Evolutionary conservation across 2,329 filamentous ascomycete species (phyloP).

Genomic region (Talaromyces rugulosus): DNA sequence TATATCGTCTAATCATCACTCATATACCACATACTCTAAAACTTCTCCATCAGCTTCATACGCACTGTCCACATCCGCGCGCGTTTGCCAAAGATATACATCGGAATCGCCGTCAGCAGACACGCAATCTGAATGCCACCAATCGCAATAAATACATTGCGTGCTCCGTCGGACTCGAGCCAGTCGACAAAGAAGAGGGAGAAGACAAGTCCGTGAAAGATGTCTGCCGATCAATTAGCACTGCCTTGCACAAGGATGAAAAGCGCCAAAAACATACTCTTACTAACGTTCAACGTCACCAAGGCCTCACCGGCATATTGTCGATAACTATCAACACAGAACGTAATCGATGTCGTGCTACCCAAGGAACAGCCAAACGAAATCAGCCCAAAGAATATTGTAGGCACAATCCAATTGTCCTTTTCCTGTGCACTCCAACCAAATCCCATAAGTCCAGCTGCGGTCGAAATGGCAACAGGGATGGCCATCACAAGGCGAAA

Average conservation of each 20-base stretch:
- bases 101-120: constrained; percentile 72
- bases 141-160: constrained; percentile 74
- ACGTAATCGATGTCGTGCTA: constrained; percentile 87
- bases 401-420: constrained; percentile 86
- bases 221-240: constrained; percentile 38
- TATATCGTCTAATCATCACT: neutral
- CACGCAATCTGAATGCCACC: constrained; percentile 79
- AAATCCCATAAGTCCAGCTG: constrained; percentile 87
- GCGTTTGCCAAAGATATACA: constrained; percentile 92
- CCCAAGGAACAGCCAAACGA: constrained; percentile 90
- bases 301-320: constrained; percentile 92
- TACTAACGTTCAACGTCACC: constrained; percentile 90
- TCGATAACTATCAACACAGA: constrained; percentile 87
- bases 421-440: constrained; percentile 80
- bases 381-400: constrained; percentile 85
- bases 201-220: constrained; percentile 86
- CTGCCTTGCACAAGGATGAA: constrained; percentile 24
- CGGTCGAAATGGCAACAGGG: constrained; percentile 73
- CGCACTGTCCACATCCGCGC: constrained; percentile 91
- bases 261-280: constrained; percentile 51
- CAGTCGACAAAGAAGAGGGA: constrained; percentile 82
- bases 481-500: constrained; percentile 85
- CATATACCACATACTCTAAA: constrained; percentile 30
- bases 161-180: constrained; percentile 71
- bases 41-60: constrained; percentile 81